Evolutionary conservation across 441 rosid genomes (phyloP), one percentile per base, ranked within the genome.

Genomic region (Metrosideros polymorpha): DNA sequence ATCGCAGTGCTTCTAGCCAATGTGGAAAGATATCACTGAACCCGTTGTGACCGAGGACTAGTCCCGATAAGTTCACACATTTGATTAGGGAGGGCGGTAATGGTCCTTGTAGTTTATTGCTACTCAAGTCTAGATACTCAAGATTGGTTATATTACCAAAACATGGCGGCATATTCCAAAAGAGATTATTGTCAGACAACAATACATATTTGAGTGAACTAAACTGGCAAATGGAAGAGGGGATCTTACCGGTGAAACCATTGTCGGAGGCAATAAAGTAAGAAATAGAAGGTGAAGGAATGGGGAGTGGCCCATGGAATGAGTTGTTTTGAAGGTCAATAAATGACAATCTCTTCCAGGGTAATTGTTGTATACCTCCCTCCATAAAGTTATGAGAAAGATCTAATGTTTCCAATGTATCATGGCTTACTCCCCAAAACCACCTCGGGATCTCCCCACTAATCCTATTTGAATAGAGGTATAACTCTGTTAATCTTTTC

Each of bases 231-330:
- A 59, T 59, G 39, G 15, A 29, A 0, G 71, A 59, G 39, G 71
- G 71, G 22, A 59, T 15, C 39, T 59, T 39, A 7, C 71, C 12
- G 8, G 39, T 15, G 22, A 57, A 57, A 57, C 8, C 7, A n/a
- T 57, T 57, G 18, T 57, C 0, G 0, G 4, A 6, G 35, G 66
- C 66, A 2, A 1, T 0, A 57, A 57, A 57, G 19, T 0, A 6
- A n/a, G 14, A 0, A 57, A 32, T 57, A 0, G 66, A 57, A 57
- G 32, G 17, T 13, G 66, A 32, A 57, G 18, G 66, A 3, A 57
- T 57, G 9, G 66, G 66, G 9, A 57, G 66, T 13, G 35, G 66
- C n/a, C 66, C 66, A 12, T 0, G 18, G 32, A 57, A 57, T n/a
- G 19, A n/a, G 30, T 57, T 57, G 66, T 57, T 13, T 2, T 6